Evolutionary conservation across 768 basidiomycete genomes (phyloP), one percentile per base, ranked within the genome.

Genomic region (Mycena chlorophos): DNA sequence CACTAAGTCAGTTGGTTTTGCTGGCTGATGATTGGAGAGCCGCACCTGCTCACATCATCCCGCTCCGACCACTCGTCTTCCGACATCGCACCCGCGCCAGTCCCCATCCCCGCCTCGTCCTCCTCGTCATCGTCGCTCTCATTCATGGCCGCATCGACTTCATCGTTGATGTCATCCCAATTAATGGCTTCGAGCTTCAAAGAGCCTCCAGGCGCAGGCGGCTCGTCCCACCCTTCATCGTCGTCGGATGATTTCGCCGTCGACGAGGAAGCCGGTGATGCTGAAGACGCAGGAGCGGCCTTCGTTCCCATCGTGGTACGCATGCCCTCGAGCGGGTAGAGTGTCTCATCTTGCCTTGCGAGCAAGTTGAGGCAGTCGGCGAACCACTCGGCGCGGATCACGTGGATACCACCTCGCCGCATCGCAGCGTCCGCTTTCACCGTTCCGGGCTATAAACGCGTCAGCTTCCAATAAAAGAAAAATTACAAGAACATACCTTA

Each of bases 381-480:
- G 65, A 98, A 89, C 96, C 96, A 99, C 8, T 82, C 77, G 6
- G 89, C 71, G 85, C 90, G 91, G 19, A 98, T 93, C 57, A 98
- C 85, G 67, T 88, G 86, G 66, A 91, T 84, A 22, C 82, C 83
- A 5, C 87, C 85, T n/a, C 83, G 82, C 66, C 82, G 82, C 38
- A 88, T 82, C 1, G 94, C 94, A 51, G 80, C 75, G 66, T 94
- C 88, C 1, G 96, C 94, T 73, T 99, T 99, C 61, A 88, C 87
- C 0, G 96, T 98, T 29, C 91, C 91, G 57, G 84, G 84, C 91
- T 95, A 57, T 17, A 53, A 34, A 25, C 45, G 27, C 42, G 37
- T 46, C 28, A 38, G 30, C 22, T 38, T 22, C 10, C 52, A 25
- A 61, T 48, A 28, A 50, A 34, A 53, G 56, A 56, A 34, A 51